Evolutionary conservation across 352 stramenopile genomes (phyloP).

Genomic region (Thraustochytrium sp.): DNA sequence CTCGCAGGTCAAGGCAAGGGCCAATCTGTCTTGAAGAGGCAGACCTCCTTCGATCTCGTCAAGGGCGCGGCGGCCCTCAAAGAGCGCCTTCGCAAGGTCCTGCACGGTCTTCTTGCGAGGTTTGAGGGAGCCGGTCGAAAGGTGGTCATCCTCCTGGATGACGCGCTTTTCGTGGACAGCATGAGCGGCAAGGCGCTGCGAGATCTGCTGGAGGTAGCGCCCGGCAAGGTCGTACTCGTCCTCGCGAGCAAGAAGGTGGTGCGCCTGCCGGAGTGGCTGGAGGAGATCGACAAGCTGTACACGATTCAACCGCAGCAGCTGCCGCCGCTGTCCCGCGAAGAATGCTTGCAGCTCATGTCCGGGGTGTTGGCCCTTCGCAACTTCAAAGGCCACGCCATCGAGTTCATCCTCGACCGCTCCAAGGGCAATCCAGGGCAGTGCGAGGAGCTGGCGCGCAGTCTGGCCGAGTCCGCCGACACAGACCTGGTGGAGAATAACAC

Average conservation of each 20-base stretch:
- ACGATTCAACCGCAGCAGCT: not conserved
- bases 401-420: conserved; percentile 20
- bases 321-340: not conserved
- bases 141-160: not conserved
- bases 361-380: not conserved
- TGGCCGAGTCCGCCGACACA: not conserved
- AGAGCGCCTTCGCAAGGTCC: not conserved
- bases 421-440: not conserved
- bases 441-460: not conserved
- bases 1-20: not conserved
- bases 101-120: not conserved
- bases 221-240: not conserved
- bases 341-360: not conserved
- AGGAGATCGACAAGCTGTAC: not conserved
- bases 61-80: not conserved
- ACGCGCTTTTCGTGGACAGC: conserved; percentile 5
- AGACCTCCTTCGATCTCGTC: not conserved
- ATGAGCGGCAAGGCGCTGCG: not conserved
- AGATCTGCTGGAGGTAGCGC: not conserved
- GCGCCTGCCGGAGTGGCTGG: not conserved
- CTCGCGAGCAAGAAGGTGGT: not conserved
- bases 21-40: not conserved
- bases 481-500: not conserved
- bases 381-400: not conserved
- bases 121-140: not conserved